A percentile compares a stretch with the other conserved stretches of the same genome.
phyloP scores from a whole-genome alignment of 2,329 filamentous ascomycete species.

The Diaporthe helianthi region DNA sequence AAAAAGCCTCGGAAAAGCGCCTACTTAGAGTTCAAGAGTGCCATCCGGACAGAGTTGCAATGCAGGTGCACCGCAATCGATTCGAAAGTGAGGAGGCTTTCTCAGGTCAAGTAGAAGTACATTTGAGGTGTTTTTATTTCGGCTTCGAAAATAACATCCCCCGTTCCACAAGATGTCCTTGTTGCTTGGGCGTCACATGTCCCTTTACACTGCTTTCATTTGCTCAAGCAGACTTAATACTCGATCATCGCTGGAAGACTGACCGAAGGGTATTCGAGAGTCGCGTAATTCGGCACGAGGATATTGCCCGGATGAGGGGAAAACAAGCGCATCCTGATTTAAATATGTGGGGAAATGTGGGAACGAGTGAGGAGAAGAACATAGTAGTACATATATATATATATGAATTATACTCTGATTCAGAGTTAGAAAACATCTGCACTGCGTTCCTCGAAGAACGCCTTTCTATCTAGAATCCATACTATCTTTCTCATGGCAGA shows the following conservation, averaged over 20 bases:
- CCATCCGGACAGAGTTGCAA: background rate
- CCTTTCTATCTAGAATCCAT: too few species aligned
- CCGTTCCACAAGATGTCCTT: background rate
- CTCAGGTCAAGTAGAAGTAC: background rate
- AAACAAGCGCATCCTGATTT: background rate
- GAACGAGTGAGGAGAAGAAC: background rate
- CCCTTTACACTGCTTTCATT: background rate
- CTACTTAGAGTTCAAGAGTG: background rate
- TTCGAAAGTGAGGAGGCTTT: too few species aligned
- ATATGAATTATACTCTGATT: too few species aligned
- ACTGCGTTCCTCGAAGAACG: background rate
- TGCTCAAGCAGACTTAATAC: background rate
- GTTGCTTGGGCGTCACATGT: background rate
- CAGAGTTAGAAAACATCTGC: too few species aligned
- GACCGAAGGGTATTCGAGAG: background rate
- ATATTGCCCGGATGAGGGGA: background rate
- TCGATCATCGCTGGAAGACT: background rate
- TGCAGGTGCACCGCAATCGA: background rate
- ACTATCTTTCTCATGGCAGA: background rate
- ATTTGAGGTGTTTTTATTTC: background rate
- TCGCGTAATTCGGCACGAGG: background rate
- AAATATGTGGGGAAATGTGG: background rate
- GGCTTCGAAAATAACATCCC: background rate
- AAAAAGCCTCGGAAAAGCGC: constrained; percentile 3
- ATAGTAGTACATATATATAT: background rate